phyloP scores from a whole-genome alignment of 225 moss, liverwort and hornwort genomes.

The Physcomitrellopsis africana region DNA sequence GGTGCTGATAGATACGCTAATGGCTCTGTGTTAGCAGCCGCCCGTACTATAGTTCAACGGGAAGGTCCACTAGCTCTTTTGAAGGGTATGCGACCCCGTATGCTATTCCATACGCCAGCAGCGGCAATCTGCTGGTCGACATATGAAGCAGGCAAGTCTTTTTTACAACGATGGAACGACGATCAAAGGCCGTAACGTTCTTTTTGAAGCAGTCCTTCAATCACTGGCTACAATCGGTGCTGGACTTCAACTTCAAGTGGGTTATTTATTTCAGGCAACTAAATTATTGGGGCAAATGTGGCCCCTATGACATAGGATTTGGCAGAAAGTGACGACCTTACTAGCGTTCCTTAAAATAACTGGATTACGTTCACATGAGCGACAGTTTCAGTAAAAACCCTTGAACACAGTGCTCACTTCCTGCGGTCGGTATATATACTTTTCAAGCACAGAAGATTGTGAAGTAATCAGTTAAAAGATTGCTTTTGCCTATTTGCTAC shows the following conservation, averaged over 20 bases:
- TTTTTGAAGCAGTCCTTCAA: slow-evolving; percentile 14
- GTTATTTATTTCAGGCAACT: slow-evolving; percentile 35
- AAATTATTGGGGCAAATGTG: slow-evolving; percentile 37
- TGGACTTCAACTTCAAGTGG: slow-evolving; percentile 33
- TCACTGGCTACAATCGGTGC: slow-evolving; percentile 22
- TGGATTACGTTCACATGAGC: slow-evolving; percentile 30
- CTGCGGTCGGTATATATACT: slow-evolving; percentile 17
- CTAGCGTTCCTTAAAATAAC: slow-evolving; percentile 29
- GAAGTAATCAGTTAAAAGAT: slow-evolving; percentile 26
- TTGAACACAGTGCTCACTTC: slow-evolving; percentile 31
- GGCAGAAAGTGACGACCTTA: slow-evolving; percentile 24
- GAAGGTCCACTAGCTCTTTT: slow-evolving; percentile 75
- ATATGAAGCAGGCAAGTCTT: slow-evolving; percentile 90
- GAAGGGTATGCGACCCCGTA: slow-evolving; percentile 79
- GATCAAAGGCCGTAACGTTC: slow-evolving; percentile 43
- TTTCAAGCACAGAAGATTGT: slow-evolving; percentile 32
- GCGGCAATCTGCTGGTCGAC: slow-evolving; percentile 99
- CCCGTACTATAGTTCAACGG: slow-evolving; percentile 67
- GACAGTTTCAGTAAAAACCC: slow-evolving; percentile 23
- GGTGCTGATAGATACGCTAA: slow-evolving; percentile 79
- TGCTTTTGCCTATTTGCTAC: slow-evolving; percentile 20
- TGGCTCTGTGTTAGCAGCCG: slow-evolving; percentile 70
- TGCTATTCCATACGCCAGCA: slow-evolving; percentile 95
- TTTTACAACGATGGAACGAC: slow-evolving; percentile 78
- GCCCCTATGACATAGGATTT: slow-evolving; percentile 33